Base-by-base conservation (phyloP, 192 early-diverging fungal species). In the Entomortierella parvispora region DNA sequence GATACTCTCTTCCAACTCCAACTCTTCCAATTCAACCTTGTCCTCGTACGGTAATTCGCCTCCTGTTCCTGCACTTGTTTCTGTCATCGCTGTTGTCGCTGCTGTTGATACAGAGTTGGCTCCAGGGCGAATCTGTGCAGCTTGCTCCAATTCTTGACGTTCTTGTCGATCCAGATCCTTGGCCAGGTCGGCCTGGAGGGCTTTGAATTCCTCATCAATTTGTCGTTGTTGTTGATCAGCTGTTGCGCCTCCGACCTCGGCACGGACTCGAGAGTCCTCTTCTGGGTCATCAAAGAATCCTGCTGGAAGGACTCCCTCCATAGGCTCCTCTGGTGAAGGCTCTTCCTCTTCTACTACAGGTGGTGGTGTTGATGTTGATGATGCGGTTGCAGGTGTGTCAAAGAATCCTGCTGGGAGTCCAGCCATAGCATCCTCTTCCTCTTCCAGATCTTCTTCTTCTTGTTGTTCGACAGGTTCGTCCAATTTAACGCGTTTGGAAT, bases 281-380 rank as follows among this genome's bases (percentile, higher is more conserved):
- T 80, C 79, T 18, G 82, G 79, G 51, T 84, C 79, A 59, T 86
- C 85, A 64, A 86, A 86, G 50, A 86, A 86, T n/a, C 85, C 85
- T 31, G 79, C 60, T n/a, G 85, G 85, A 22, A 86, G 40, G 25
- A 68, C 72, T 0, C 72, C 72, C 14, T 57, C 60, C 72, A 77
- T 77, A 11, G 50, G 28, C 23, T 72, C 61, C 9, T 51, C 25
- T 12, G 37, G 10, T 47, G 58, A 17, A 15, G 29, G 5, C 4
- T 70, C 60, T 34, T 40, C 44, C 3, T n/a, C 23, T 25, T 37
- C 54, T n/a, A 18, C 20, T n/a, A 37, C 18, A 10, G 17, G 28
- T 31, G 26, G 42, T 43, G n/a, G 15, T 45, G 42, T 46, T 45
- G 58, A 26, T 20, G 6, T 23, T 65, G 62, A 2, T 37, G 12